Evolutionary conservation across 2,329 filamentous ascomycete genomes (phyloP), one percentile per base, ranked within the genome.

Genomic region (Fusarium coicis): DNA sequence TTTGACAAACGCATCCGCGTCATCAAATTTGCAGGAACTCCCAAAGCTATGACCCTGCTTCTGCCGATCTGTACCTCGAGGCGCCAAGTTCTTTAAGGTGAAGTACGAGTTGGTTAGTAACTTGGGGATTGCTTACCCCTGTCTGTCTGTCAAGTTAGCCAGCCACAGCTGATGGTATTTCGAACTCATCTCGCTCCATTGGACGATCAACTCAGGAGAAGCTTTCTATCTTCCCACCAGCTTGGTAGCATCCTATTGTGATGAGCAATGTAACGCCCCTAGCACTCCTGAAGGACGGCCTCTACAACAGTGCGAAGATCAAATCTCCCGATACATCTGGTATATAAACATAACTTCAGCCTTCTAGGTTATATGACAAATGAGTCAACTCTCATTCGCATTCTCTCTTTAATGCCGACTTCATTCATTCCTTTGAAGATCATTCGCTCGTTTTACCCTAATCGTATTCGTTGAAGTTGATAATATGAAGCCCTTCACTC

Each of bases 141-240:
- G 59, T 21, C 21, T 28, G 10, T 21, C 21, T 28, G 10, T 14
- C 16, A 18, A 58, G 15, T 34, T 18, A 18, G 16, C 66, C 39
- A 70, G 65, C 53, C 66, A 53, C 8, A 34, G 10, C n/a, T 28
- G 10, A 16, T n/a, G 23, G 53, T 10, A 55, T 70, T 66, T 43
- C 19, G 49, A 70, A 70, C 59, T 60, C 59, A 70, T 70, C 59
- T 70, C 66, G 39, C 58, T 70, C 59, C 58, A 70, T 70, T 70
- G 67, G 66, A 21, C n/a, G 53, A 66, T 46, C 21, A 23, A 34
- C 10, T 30, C 9, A 56, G 54, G 66, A 66, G 61, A 61, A 36
- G 34, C 12, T 40, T 36, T 46, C 39, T 28, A 14, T 2, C 18
- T 39, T 62, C 19, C 26, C 32, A 30, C 44, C 26, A 36, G 26